Evolutionary conservation across 1,139 yeast species (phyloP).

Genomic region (Geotrichum klebahnii): DNA sequence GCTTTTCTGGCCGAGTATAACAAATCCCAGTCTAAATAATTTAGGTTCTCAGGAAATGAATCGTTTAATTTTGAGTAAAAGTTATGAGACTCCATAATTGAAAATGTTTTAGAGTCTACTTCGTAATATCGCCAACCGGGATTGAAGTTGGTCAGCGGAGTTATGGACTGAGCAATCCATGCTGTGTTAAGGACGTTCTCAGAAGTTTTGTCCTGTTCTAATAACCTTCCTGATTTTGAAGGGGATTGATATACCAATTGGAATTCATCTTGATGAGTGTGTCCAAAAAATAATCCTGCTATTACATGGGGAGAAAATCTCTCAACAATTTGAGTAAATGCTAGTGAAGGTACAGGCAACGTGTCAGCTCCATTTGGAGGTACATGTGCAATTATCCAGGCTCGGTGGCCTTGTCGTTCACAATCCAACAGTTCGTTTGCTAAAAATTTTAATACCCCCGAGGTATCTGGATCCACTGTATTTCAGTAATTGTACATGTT

Average conservation of each 20-base stretch:
- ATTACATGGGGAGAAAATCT: conserved; percentile 63
- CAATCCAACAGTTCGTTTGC: conserved; percentile 53
- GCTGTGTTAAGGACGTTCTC: conserved; percentile 53
- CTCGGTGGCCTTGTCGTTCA: conserved; percentile 54
- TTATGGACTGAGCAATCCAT: conserved; percentile 63
- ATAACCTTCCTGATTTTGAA: neutral
- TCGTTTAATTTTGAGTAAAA: conserved; percentile 42
- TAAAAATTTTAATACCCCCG: conserved; percentile 57
- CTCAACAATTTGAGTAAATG: conserved; percentile 55
- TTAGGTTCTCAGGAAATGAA: conserved; percentile 43
- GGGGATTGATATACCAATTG: conserved; percentile 49
- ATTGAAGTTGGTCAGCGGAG: conserved; percentile 56
- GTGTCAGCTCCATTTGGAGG: conserved; percentile 53
- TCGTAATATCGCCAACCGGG: conserved; percentile 73
- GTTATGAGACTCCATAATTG: conserved; percentile 56
- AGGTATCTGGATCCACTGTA: conserved; percentile 52
- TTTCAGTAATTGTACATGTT: conserved; percentile 58
- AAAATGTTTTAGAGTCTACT: conserved; percentile 60
- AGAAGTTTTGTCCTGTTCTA: conserved; percentile 39
- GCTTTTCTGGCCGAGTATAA: conserved; percentile 36
- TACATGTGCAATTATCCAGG: conserved; percentile 62
- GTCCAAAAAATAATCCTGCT: conserved; percentile 67
- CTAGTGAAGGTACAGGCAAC: conserved; percentile 57
- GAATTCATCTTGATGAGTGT: conserved; percentile 68
- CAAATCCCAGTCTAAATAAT: conserved; percentile 29